Base-by-base conservation (phyloP, 352 stramenopile genomes). In the Phytophthora podocarpi region DNA sequence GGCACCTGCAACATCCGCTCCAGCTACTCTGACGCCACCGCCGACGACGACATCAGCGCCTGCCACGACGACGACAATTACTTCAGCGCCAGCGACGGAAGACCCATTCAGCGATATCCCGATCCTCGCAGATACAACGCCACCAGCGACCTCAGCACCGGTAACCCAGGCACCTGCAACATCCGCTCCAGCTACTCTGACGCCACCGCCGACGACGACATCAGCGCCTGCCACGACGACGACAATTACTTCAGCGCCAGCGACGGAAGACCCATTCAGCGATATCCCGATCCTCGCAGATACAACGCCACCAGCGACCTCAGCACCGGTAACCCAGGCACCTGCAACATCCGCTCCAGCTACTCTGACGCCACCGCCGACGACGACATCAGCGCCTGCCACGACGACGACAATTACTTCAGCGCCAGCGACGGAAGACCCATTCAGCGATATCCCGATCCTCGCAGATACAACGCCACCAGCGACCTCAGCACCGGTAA, bases 11-110 rank as follows among this genome's bases (percentile, higher is more conserved):
- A 66, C 40, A 5, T 26, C 18, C 9, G 23, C 48, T 24, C 35
- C 35, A 20, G 35, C 23, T 5, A 41, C 35, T 4, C 9, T 11
- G 4, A 15, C 35, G 9, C 39, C n/a, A n/a, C n/a, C n/a, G n/a
- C n/a, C n/a, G n/a, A 40, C 51, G 20, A 37, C 18, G 23, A 63
- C 54, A 27, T 41, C 42, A 30, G 16, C 47, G 3, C 57, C 57
- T 9, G 7, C 21, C 5, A 53, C 45, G 2, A 16, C 36, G 0
- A 8, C 36, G 11, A 46, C 30, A 46, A 11, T 47, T 5, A 56
- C 34, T 23, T 46, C 42, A 26, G 42, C 43, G 4, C 26, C 50
- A 47, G 24, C 28, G 8, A 62, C 43, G 26, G 23, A 50, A 26
- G 53, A 47, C 9, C 41, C 42, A 7, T 40, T 47, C 42, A 43